Conservation (phyloP, 129 eudicot species). For the Ambrosia trifida region DNA sequence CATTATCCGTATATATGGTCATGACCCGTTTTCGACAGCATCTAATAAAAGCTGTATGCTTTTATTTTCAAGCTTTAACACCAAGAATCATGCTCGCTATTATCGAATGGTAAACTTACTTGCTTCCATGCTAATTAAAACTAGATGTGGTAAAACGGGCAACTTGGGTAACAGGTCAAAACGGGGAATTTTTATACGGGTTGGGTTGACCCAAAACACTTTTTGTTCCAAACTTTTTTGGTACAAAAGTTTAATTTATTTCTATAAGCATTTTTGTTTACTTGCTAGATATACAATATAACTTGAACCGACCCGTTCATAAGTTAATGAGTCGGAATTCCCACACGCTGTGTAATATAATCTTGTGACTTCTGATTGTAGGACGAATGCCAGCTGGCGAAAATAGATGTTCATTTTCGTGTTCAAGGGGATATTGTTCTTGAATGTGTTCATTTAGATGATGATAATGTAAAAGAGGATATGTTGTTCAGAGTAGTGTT, state of each 20-base stretch:
- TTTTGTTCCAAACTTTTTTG: not conserved
- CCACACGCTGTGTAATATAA: slow-evolving; percentile 21
- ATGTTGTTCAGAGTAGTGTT: slow-evolving; percentile 83
- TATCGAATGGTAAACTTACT: slow-evolving; percentile 57
- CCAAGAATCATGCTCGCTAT: slow-evolving; percentile 46
- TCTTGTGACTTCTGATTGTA: slow-evolving; percentile 44
- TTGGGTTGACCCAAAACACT: not conserved
- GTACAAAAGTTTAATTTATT: not conserved
- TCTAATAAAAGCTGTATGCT: slow-evolving; percentile 65
- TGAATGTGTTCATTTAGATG: slow-evolving; percentile 82
- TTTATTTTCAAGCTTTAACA: slow-evolving; percentile 60
- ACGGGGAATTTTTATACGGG: not conserved
- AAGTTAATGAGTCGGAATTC: not conserved
- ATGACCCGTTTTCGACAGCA: slow-evolving; percentile 60
- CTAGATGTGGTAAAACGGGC: slow-evolving; percentile 9
- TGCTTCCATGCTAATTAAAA: slow-evolving; percentile 12
- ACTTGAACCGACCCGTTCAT: not conserved
- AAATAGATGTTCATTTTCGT: slow-evolving; percentile 70
- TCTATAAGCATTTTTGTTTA: not conserved
- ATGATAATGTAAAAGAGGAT: slow-evolving; percentile 76
- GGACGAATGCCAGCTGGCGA: slow-evolving; percentile 78
- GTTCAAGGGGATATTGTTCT: slow-evolving; percentile 92
- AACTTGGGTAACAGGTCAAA: slow-evolving; percentile 13
- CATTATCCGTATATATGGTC: slow-evolving; percentile 78
- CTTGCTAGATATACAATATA: not conserved